Evolutionary conservation across 768 basidiomycete genomes (phyloP).

Genomic region (Sarcodon aspratus): DNA sequence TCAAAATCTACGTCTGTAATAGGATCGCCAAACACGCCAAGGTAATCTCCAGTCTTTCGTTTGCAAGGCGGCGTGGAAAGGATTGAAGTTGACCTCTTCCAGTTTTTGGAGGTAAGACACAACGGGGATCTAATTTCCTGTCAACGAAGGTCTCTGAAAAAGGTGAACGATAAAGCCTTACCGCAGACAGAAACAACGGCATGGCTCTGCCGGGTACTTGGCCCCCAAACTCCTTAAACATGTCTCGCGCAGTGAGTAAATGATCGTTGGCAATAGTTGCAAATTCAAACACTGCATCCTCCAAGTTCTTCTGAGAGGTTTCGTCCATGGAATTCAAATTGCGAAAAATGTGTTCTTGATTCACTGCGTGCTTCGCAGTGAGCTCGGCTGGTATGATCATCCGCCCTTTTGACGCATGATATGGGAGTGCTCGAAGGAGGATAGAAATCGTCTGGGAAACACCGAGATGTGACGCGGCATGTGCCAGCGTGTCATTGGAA

Average conservation of each 20-base stretch:
- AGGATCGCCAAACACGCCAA: constrained; percentile 54
- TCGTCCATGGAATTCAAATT: constrained; percentile 19
- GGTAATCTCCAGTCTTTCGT: constrained; percentile 67
- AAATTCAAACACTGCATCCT: constrained; percentile 76
- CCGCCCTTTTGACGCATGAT: constrained; percentile 57
- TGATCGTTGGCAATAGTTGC: constrained; percentile 77
- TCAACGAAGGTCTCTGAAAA: not conserved
- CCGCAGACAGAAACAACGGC: constrained; percentile 65
- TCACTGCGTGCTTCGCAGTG: constrained; percentile 66
- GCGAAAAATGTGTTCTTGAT: constrained; percentile 71
- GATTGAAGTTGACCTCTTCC: constrained; percentile 63
- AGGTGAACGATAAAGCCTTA: constrained; percentile 24
- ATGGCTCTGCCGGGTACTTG: constrained; percentile 46
- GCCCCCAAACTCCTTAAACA: constrained; percentile 44
- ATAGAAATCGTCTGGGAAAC: constrained; percentile 60
- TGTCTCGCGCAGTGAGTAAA: constrained; percentile 58
- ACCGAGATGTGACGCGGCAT: constrained; percentile 78
- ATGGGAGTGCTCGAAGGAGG: constrained; percentile 67
- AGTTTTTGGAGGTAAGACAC: constrained; percentile 50
- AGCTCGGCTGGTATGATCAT: constrained; percentile 77
- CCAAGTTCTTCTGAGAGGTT: constrained; percentile 40
- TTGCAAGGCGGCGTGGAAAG: constrained; percentile 53
- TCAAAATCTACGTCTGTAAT: constrained; percentile 30
- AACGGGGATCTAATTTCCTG: constrained; percentile 46
- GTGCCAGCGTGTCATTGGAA: constrained; percentile 43